phyloP scores from a whole-genome alignment of 345 rosid species.

The Eucalyptus globulus region DNA sequence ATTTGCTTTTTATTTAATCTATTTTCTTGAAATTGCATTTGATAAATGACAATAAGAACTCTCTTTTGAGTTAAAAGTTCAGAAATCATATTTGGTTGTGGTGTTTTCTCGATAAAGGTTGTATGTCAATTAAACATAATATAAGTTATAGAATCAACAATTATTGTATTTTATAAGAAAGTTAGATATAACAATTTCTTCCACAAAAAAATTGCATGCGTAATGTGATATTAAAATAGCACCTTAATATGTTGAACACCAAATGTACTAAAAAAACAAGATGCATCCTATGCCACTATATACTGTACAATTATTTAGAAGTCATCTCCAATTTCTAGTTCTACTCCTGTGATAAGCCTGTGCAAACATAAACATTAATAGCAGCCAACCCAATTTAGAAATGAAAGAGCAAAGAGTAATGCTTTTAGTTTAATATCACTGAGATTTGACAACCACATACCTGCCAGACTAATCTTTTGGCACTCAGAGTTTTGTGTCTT shows the following conservation, averaged over 20 bases:
- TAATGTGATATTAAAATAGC: background rate
- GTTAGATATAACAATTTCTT: background rate
- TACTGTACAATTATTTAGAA: background rate
- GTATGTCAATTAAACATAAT: background rate
- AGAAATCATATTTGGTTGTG: background rate
- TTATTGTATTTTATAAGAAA: background rate
- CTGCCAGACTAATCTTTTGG: conserved; percentile 30
- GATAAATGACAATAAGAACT: background rate
- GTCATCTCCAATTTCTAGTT: background rate
- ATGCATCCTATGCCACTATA: background rate
- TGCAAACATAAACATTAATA: background rate
- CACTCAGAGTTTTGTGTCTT: conserved; percentile 11
- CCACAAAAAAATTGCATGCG: background rate
- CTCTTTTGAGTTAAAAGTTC: background rate
- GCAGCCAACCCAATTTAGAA: background rate
- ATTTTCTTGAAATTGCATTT: background rate
- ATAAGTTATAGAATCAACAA: background rate
- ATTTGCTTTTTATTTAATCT: background rate
- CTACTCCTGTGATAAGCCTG: background rate
- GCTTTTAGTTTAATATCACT: background rate
- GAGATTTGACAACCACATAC: conserved; percentile 9
- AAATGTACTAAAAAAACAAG: background rate
- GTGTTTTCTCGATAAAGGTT: background rate
- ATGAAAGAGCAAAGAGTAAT: background rate
- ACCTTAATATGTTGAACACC: background rate